phyloP scores from a whole-genome alignment of 2,329 filamentous ascomycete species.

The Monosporascus ibericus region DNA sequence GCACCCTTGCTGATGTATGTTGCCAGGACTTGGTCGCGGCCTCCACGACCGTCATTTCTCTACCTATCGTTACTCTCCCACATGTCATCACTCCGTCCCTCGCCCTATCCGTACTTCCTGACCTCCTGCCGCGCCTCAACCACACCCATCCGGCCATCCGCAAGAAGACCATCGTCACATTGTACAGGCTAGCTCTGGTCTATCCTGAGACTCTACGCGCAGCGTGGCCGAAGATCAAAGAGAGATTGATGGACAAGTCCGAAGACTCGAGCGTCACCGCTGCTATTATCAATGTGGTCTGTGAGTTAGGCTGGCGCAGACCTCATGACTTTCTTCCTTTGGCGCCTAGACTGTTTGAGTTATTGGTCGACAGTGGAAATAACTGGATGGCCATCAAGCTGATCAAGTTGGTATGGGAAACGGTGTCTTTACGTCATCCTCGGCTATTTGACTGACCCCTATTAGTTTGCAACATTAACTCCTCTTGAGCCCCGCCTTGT shows the following conservation, averaged over 20 bases:
- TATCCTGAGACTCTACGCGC: constrained; percentile 89
- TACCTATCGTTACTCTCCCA: constrained; percentile 85
- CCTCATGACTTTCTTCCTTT: constrained; percentile 91
- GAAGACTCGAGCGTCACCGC: constrained; percentile 93
- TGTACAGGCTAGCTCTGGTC: constrained; percentile 90
- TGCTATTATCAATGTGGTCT: constrained; percentile 93
- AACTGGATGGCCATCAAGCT: constrained; percentile 99
- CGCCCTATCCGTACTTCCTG: constrained; percentile 80
- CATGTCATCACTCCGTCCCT: constrained; percentile 91
- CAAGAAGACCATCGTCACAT: constrained; percentile 92
- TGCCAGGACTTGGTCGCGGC: constrained; percentile 66
- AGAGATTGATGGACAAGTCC: constrained; percentile 79
- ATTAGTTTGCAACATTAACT: constrained; percentile 85
- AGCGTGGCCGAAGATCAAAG: constrained; percentile 97
- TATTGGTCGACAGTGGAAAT: constrained; percentile 86
- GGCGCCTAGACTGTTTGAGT: constrained; percentile 84
- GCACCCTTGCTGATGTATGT: constrained; percentile 4
- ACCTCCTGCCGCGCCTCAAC: constrained; percentile 77
- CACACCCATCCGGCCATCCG: constrained; percentile 81
- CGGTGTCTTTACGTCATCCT: constrained; percentile 3
- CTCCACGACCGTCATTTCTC: constrained; percentile 68
- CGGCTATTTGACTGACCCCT: constrained; percentile 14
- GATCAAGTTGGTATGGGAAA: constrained; percentile 73
- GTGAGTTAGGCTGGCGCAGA: constrained; percentile 88
- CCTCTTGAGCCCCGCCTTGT: constrained; percentile 87